These are phyloP conservation scores for Phycomyces nitens DNA, from an alignment of 192 early-diverging fungal species.

Conservation along the genomic window DNA sequence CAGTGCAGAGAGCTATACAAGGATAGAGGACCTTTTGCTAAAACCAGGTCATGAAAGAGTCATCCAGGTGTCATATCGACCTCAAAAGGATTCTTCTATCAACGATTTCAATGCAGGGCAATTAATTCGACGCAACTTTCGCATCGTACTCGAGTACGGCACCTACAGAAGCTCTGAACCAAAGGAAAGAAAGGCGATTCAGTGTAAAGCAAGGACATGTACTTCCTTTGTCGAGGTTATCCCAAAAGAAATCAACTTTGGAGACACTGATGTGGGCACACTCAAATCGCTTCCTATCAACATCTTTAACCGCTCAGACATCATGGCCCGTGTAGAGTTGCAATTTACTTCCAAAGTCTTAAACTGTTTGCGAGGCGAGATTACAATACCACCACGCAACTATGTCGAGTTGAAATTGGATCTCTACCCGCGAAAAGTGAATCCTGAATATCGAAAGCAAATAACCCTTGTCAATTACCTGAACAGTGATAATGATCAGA, in stretches of 20 bases:
- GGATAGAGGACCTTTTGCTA: constrained; percentile 85
- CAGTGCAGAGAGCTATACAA: constrained; percentile 37
- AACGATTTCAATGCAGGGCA: constrained; percentile 70
- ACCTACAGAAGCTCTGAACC: constrained; percentile 33
- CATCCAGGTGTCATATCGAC: constrained; percentile 77
- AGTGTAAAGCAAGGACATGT: constrained; percentile 88
- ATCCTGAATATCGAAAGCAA: constrained; percentile 95
- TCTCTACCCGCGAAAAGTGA: constrained; percentile 96
- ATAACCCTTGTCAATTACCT: constrained; percentile 88
- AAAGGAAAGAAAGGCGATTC: constrained; percentile 74
- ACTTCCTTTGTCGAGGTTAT: constrained; percentile 88
- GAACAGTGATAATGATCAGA: constrained; percentile 86
- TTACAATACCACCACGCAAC: constrained; percentile 74
- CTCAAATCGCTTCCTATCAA: constrained; percentile 81
- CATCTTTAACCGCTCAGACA: constrained; percentile 82
- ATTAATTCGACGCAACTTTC: constrained; percentile 63
- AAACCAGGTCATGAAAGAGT: constrained; percentile 80
- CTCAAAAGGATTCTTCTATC: constrained; percentile 58
- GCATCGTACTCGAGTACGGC: constrained; percentile 63
- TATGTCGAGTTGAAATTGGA: constrained; percentile 82
- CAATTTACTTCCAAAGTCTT: constrained; percentile 92
- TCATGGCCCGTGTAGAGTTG: constrained; percentile 79
- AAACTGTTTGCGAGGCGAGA: constrained; percentile 67
- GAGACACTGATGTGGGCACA: constrained; percentile 92
- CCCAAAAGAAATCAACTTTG: constrained; percentile 88